These are phyloP conservation scores for Lathyrus oleraceus DNA, from an alignment of 306 rosid genomes.

Conservation along the genomic window DNA sequence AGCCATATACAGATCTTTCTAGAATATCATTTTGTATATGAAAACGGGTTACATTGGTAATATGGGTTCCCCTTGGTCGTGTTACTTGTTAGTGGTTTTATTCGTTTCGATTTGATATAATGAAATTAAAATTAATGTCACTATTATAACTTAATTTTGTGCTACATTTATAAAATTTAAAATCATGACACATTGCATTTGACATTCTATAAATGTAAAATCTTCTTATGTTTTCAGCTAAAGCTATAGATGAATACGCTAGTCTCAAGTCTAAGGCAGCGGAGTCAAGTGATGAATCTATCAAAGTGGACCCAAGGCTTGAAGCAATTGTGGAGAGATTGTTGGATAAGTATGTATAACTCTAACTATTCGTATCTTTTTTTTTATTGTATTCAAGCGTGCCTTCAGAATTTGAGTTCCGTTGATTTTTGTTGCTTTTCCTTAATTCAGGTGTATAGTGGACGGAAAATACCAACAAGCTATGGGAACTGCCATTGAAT, in stretches of 20 bases:
- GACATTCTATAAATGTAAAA: slow-evolving; percentile 14
- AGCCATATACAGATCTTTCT: not conserved
- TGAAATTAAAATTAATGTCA: not conserved
- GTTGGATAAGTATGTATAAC: slow-evolving; percentile 80
- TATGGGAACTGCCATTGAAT: slow-evolving; percentile 96
- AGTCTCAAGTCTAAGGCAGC: slow-evolving; percentile 79
- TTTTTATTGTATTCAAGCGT: not conserved
- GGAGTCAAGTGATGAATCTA: slow-evolving; percentile 63
- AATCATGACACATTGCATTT: slow-evolving; percentile 9
- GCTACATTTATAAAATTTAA: not conserved
- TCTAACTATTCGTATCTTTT: not conserved
- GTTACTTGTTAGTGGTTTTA: slow-evolving; percentile 8
- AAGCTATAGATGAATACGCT: slow-evolving; percentile 96
- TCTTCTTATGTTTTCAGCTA: slow-evolving; percentile 66
- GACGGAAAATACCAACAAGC: slow-evolving; percentile 98
- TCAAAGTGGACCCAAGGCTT: slow-evolving; percentile 76
- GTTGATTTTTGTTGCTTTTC: slow-evolving; percentile 25
- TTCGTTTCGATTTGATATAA: slow-evolving; percentile 4
- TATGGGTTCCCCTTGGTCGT: not conserved
- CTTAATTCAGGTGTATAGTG: slow-evolving; percentile 66
- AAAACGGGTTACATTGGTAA: not conserved
- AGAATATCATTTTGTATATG: not conserved
- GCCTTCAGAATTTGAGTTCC: slow-evolving; percentile 6
- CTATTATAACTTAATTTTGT: not conserved
- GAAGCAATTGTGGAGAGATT: slow-evolving; percentile 97